Conservation (phyloP, 2,329 filamentous ascomycete species). For the Geoglossum cookeanum region DNA sequence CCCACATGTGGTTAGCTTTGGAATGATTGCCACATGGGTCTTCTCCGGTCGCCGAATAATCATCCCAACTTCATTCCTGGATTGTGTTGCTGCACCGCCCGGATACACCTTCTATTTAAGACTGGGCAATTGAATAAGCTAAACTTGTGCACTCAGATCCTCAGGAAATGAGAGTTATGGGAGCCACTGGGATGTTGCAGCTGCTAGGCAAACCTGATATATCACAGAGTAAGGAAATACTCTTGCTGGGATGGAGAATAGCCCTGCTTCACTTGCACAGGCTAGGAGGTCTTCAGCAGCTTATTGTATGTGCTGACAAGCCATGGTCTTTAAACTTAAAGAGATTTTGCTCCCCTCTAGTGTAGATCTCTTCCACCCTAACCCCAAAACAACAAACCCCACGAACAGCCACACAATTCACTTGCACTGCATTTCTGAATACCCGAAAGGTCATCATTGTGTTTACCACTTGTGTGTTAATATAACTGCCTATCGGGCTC, state of each 20-base stretch:
- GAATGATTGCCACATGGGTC: not conserved
- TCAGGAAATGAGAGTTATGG: not conserved
- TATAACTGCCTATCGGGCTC: too few species aligned
- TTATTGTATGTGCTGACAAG: not conserved
- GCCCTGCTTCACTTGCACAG: not conserved
- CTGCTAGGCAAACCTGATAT: not conserved
- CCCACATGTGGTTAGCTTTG: not conserved
- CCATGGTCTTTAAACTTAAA: not conserved
- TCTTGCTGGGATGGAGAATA: not conserved
- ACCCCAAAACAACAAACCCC: too few species aligned
- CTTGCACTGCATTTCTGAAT: too few species aligned
- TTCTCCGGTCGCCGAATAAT: not conserved
- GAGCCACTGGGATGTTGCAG: not conserved
- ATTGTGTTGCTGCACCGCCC: too few species aligned
- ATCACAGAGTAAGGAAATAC: not conserved
- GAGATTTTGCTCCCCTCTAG: not conserved
- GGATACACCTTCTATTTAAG: too few species aligned
- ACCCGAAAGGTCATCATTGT: too few species aligned
- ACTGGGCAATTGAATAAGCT: not conserved
- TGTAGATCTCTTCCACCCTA: not conserved
- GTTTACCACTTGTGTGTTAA: too few species aligned
- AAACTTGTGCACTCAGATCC: not conserved
- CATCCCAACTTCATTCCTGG: not conserved
- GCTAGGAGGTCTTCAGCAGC: not conserved
- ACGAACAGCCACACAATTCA: too few species aligned